These are phyloP conservation scores for Monosporascus sp. DNA, from an alignment of 2,329 filamentous ascomycete species.

Conservation along the genomic window DNA sequence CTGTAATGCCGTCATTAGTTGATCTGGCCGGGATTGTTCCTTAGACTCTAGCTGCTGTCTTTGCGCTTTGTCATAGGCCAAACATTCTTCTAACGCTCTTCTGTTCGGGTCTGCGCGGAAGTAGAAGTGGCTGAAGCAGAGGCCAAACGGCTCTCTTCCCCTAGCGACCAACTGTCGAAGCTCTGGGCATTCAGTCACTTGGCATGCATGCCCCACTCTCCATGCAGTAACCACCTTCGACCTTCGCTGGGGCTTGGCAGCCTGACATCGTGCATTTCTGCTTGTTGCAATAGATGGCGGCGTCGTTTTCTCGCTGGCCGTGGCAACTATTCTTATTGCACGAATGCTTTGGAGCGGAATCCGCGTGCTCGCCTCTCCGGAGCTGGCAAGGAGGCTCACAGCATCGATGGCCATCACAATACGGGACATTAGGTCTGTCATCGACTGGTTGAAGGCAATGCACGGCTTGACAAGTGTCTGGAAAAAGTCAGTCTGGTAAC, in stretches of 20 bases:
- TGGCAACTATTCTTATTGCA: neutral
- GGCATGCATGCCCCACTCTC: neutral
- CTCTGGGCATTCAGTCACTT: neutral
- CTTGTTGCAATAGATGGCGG: neutral
- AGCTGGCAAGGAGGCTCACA: neutral
- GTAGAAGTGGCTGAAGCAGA: too few relatives aligned
- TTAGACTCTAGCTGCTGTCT: too few relatives aligned
- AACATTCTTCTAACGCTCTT: too few relatives aligned
- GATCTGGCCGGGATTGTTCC: too few relatives aligned
- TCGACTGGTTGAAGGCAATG: too few relatives aligned
- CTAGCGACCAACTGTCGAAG: neutral
- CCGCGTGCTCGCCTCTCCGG: neutral
- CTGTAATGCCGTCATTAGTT: too few relatives aligned
- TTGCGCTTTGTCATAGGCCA: too few relatives aligned
- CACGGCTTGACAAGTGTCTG: neutral
- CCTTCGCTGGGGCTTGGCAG: neutral
- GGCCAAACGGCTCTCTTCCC: too few relatives aligned
- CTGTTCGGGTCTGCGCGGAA: too few relatives aligned
- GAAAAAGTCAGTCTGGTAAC: neutral
- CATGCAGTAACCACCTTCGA: neutral
- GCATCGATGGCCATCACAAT: neutral
- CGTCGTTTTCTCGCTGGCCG: neutral
- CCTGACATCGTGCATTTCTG: neutral
- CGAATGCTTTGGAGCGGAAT: neutral
- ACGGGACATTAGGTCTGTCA: neutral